Base-by-base conservation (phyloP, 2,329 filamentous ascomycete genomes). In the Neoascochyta sp. region DNA sequence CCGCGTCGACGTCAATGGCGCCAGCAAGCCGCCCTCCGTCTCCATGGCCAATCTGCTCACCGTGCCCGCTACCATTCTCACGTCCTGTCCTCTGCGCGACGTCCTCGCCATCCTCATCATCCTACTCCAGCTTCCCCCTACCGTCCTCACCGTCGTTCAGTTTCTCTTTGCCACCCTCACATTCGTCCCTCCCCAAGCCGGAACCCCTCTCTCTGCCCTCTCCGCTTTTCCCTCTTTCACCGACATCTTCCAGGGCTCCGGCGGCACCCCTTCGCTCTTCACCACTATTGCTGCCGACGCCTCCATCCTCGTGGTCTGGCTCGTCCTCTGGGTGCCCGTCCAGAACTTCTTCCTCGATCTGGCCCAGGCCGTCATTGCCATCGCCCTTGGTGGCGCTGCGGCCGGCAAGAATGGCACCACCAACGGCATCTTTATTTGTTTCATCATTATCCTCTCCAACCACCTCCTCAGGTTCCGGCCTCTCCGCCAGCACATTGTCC, bases 31-130 rank as follows among this genome's bases (percentile, higher is more conserved):
- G 63, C 77, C 82, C 49, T 71, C 74, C 45, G 73, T 81, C 32
- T 82, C 84, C 48, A 79, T 83, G 48, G 36, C 41, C 57, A 71
- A 80, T 32, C 79, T 85, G 26, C 67, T 94, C 47, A 81, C 85
- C 51, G 73, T 93, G 45, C 83, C 84, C 43, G 77, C 86, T 48
- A 95, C 88, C 32, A 90, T 96, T 52, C 78, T 96, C 60, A 81
- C 80, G 54, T 87, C 88, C 29, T 90, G 89, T 54, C 90, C 90
- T 31, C 80, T 95, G 57, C 85, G 87, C 68, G 90, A 96, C 68
- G 95, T 90, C 39, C 86, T 95, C 66, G 88, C 90, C 60, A 95
- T 96, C 55, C 80, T 96, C 62, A 95, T 95, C 66, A 85, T 95
- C 52, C 78, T 96, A 47, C 84, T 95, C 65, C 89, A 94, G 60